Conservation (phyloP, 169 alveolate genomes). For the Plasmodium gallinaceum region DNA sequence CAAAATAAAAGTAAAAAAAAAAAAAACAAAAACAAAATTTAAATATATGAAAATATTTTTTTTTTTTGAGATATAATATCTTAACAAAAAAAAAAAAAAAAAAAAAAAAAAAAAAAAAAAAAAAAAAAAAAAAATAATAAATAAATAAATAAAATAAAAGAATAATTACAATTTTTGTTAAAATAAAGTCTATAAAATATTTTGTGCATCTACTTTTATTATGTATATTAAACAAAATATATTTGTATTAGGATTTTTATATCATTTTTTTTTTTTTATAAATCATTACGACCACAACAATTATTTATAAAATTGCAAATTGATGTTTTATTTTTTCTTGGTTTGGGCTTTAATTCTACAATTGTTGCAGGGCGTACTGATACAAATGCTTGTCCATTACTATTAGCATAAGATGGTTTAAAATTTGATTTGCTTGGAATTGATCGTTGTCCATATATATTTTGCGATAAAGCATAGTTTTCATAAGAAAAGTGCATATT, state of each 20-base stretch:
- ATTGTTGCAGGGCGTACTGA: constrained; percentile 77
- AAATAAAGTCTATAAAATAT: no score
- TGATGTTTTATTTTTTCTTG: constrained; percentile 26
- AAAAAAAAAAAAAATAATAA: constrained; percentile 2
- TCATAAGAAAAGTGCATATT: constrained; percentile 42
- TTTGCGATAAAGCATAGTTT: constrained; percentile 45
- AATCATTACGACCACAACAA: constrained; percentile 41
- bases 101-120: background rate
- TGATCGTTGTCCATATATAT: constrained; percentile 13
- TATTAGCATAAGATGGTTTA: constrained; percentile 71
- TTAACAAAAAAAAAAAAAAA: constrained; percentile 1
- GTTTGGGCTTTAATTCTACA: constrained; percentile 59
- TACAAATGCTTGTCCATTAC: constrained; percentile 76
- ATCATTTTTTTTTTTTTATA: background rate
- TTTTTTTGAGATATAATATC: background rate
- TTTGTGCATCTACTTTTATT: no score
- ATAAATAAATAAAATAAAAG: background rate
- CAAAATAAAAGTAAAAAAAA: no score
- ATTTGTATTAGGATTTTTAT: no score
- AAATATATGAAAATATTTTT: background rate
- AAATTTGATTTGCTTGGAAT: constrained; percentile 26
- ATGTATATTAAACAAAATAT: no score
- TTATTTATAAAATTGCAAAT: constrained; percentile 51
- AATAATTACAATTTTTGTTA: background rate
- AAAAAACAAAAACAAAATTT: no score